A percentile compares a stretch with the other conserved stretches of the same genome.
Conservation (phyloP, 768 basidiomycete species). For the Tulasnella sp. region DNA sequence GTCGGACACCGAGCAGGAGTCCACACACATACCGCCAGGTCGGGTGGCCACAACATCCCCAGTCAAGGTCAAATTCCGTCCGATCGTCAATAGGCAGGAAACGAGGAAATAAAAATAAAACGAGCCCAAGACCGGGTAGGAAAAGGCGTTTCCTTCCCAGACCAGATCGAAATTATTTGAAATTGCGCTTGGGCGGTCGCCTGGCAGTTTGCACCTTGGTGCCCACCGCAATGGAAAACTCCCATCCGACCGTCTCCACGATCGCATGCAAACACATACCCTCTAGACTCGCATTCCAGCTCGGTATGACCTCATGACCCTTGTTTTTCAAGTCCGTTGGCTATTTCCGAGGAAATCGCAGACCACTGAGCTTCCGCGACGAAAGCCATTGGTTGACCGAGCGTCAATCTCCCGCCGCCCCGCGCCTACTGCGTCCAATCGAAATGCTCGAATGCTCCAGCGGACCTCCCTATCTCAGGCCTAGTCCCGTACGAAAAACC, state of each 20-base stretch:
- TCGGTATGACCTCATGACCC: constrained; percentile 14
- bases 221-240: neutral
- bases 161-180: constrained; percentile 11
- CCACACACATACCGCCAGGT: neutral
- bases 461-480: constrained; percentile 16
- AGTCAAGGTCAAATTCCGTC: neutral
- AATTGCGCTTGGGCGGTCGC: neutral
- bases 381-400: neutral
- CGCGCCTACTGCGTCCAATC: constrained; percentile 6
- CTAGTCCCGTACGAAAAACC: constrained; percentile 1
- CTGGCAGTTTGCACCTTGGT: neutral
- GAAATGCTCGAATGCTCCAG: neutral
- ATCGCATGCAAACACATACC: neutral
- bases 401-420: constrained; percentile 11
- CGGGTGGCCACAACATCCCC: neutral
- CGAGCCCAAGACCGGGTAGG: neutral
- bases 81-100: constrained; percentile 1
- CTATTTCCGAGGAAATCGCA: neutral
- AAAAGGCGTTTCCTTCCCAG: neutral
- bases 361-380: neutral
- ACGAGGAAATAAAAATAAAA: neutral
- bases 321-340: neutral
- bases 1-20: neutral
- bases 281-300: constrained; percentile 12
- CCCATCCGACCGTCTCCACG: neutral